Conservation (phyloP, 176 grass and related monocot species). For the Triticum dicoccoides region DNA sequence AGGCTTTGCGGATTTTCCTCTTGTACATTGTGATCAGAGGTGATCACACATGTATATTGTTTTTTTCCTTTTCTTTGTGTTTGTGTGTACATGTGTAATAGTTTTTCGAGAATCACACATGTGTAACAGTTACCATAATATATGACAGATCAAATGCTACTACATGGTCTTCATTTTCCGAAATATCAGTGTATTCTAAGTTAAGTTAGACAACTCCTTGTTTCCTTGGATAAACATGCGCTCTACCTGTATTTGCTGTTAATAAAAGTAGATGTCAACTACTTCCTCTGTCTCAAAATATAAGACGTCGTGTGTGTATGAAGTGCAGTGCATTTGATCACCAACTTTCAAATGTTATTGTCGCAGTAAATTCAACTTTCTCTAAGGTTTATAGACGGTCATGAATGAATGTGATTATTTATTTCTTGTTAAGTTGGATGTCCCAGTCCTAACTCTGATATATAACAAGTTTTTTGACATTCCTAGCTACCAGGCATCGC, state of each 20-base stretch:
- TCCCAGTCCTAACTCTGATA: not conserved
- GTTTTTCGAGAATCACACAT: not conserved
- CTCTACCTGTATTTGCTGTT: not conserved
- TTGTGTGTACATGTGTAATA: constrained; percentile 40
- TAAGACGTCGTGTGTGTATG: not conserved
- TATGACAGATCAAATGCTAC: not conserved
- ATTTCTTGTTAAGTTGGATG: not conserved
- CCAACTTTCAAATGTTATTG: not conserved
- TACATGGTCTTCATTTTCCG: not conserved
- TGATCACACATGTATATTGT: constrained; percentile 19
- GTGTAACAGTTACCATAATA: not conserved
- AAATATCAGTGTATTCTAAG: not conserved
- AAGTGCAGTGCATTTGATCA: not conserved
- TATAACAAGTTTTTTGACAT: not conserved
- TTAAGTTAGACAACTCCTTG: not conserved
- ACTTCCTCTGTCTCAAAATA: too few relatives aligned
- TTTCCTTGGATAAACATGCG: not conserved
- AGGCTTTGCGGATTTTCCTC: constrained; percentile 10
- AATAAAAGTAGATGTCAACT: not conserved
- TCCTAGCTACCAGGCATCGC: not conserved
- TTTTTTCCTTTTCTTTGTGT: not conserved
- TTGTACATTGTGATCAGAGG: constrained; percentile 17
- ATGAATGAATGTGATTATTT: not conserved
- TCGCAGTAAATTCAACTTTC: too few relatives aligned
- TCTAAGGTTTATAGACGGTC: not conserved